Evolutionary conservation across 2,329 filamentous ascomycete species (phyloP).

Genomic region (Plenodomus biglobosus): DNA sequence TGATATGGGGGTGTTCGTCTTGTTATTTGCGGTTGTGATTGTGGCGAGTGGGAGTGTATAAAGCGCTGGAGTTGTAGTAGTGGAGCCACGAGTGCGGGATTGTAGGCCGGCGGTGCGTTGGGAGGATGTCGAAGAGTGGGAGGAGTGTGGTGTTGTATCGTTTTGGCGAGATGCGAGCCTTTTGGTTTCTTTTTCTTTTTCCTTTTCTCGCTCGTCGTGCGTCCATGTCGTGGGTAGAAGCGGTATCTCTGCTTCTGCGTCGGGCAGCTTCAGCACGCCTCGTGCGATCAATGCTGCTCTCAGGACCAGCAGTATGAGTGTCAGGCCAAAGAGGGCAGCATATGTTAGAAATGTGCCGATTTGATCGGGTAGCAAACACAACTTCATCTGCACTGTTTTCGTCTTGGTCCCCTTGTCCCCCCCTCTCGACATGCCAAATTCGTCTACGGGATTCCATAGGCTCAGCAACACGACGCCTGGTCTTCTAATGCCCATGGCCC

Average conservation of each 20-base stretch:
- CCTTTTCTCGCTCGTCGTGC: constrained; percentile 24
- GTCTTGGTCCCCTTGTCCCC: constrained; percentile 58
- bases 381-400: constrained; percentile 77
- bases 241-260: constrained; percentile 7
- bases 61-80: constrained; percentile 38
- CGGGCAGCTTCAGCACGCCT: constrained; percentile 14
- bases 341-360: constrained; percentile 82
- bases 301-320: constrained; percentile 51
- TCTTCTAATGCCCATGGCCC: constrained; percentile 90
- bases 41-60: too few relatives aligned
- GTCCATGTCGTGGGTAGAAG: constrained; percentile 22
- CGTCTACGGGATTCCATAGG: constrained; percentile 86
- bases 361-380: constrained; percentile 89
- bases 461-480: constrained; percentile 88
- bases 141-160: constrained; percentile 15
- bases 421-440: constrained; percentile 32
- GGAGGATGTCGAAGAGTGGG: constrained; percentile 36
- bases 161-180: constrained; percentile 7
- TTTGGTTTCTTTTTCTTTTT: constrained; percentile 31
- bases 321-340: constrained; percentile 60
- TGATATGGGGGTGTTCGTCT: neutral
- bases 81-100: constrained; percentile 42
- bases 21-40: too few relatives aligned
- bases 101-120: constrained; percentile 33
- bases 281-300: constrained; percentile 47